Percentiles rank a stretch among this genome's conserved stretches.
phyloP scores from a whole-genome alignment of 2,329 filamentous ascomycete genomes.

The Colletotrichum paranaense region DNA sequence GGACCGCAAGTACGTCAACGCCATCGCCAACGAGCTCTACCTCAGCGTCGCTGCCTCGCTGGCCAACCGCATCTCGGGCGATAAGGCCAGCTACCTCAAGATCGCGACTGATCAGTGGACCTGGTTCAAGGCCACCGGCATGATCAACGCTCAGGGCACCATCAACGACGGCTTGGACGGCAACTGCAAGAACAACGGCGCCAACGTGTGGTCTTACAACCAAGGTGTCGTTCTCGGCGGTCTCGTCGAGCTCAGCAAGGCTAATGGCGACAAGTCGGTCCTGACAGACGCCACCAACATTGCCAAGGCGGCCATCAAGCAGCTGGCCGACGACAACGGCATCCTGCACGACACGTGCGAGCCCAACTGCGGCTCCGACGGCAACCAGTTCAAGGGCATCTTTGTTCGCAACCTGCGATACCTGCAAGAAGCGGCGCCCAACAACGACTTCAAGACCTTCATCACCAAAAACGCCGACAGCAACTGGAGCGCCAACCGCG shows the following conservation, averaged over 20 bases:
- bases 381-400: slow-evolving; percentile 78
- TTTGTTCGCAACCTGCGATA: slow-evolving; percentile 74
- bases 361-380: slow-evolving; percentile 58
- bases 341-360: slow-evolving; percentile 64
- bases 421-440: slow-evolving; percentile 63
- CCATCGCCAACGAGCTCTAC: slow-evolving; percentile 70
- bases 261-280: slow-evolving; percentile 54
- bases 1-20: slow-evolving; percentile 60
- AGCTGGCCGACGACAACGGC: slow-evolving; percentile 55
- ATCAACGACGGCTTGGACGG: slow-evolving; percentile 65
- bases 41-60: slow-evolving; percentile 64
- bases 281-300: slow-evolving; percentile 57
- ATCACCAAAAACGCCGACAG: slow-evolving; percentile 72
- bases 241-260: slow-evolving; percentile 61
- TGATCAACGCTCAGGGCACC: slow-evolving; percentile 62
- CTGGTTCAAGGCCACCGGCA: slow-evolving; percentile 62
- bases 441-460: slow-evolving; percentile 61
- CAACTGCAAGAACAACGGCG: slow-evolving; percentile 63
- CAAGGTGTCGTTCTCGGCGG: slow-evolving; percentile 68
- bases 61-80: slow-evolving; percentile 57
- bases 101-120: slow-evolving; percentile 63
- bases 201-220: slow-evolving; percentile 66
- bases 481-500: slow-evolving; percentile 71
- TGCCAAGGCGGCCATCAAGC: slow-evolving; percentile 62
- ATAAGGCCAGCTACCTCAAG: slow-evolving; percentile 54